phyloP scores from a whole-genome alignment of 139 green algal species.

The Chlamydomonas schloesseri region DNA sequence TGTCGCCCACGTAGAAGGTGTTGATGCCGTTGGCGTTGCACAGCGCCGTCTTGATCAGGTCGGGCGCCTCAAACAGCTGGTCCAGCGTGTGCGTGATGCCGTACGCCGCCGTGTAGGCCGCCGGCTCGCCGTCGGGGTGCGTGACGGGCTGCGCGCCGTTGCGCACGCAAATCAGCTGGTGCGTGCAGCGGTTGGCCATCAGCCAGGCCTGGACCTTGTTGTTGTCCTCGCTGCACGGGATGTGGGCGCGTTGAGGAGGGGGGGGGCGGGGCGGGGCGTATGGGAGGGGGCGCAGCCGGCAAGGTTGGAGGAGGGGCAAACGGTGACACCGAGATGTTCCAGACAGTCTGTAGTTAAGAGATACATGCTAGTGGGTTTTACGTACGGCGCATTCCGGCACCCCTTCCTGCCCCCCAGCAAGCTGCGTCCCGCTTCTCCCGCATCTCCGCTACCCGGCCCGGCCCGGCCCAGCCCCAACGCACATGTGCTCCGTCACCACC shows the following conservation, averaged over 20 bases:
- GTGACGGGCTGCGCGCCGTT: not conserved
- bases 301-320: too few relatives aligned
- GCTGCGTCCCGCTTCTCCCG: too few relatives aligned
- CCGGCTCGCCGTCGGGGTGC: not conserved
- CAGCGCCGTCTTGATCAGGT: conserved; percentile 8
- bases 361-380: too few relatives aligned
- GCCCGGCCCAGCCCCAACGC: too few relatives aligned
- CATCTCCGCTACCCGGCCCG: too few relatives aligned
- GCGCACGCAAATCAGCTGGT: not conserved
- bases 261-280: too few relatives aligned
- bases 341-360: too few relatives aligned
- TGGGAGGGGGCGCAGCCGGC: too few relatives aligned
- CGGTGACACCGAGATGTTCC: too few relatives aligned
- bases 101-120: not conserved
- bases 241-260: not conserved
- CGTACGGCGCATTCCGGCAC: too few relatives aligned
- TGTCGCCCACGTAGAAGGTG: not conserved
- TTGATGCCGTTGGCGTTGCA: not conserved
- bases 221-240: conserved; percentile 25
- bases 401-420: too few relatives aligned
- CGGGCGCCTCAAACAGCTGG: conserved; percentile 23
- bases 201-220: conserved; percentile 24
- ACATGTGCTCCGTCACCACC: not conserved
- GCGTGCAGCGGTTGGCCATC: not conserved
- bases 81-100: conserved; percentile 29